These are phyloP conservation scores for Berkeleyomyces rouxiae DNA, from an alignment of 2,329 filamentous ascomycete genomes.

Conservation along the genomic window DNA sequence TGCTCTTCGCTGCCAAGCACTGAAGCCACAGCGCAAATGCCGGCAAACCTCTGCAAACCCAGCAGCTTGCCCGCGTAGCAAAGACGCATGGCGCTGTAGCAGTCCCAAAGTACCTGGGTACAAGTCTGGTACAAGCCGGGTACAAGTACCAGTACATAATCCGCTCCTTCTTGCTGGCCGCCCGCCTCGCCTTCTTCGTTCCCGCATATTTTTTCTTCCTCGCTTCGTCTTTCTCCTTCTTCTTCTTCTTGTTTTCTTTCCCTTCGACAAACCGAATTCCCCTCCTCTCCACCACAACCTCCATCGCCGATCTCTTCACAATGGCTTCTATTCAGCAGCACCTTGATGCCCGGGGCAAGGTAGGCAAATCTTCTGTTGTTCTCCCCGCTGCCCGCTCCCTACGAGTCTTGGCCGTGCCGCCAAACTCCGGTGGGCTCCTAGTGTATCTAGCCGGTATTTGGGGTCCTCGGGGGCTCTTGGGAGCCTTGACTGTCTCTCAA, in stretches of 20 bases:
- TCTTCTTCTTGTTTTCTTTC: conserved; percentile 3
- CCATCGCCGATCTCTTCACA: conserved; percentile 17
- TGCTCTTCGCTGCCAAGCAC: too few species aligned
- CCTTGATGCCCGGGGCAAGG: conserved; percentile 54
- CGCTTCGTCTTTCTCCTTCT: not conserved
- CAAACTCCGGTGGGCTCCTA: too few species aligned
- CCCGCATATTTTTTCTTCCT: conserved; percentile 4
- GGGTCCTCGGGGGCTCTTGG: too few species aligned
- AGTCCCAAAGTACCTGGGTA: not conserved
- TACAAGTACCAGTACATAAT: not conserved
- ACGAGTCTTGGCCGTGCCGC: not conserved
- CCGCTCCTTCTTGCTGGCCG: not conserved
- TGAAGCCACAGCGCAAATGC: too few species aligned
- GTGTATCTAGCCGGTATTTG: too few species aligned
- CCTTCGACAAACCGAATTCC: conserved; percentile 15
- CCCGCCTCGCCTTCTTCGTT: not conserved
- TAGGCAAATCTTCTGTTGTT: conserved; percentile 11
- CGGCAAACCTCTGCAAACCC: too few species aligned
- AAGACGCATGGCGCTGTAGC: too few species aligned
- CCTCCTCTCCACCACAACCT: not conserved
- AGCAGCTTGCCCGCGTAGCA: too few species aligned
- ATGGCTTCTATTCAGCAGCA: conserved; percentile 65
- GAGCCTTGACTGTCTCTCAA: not conserved
- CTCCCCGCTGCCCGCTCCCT: not conserved
- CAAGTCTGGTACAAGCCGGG: not conserved